Base-by-base conservation (phyloP, 2,329 filamentous ascomycete genomes). In the Talaromyces piceae region DNA sequence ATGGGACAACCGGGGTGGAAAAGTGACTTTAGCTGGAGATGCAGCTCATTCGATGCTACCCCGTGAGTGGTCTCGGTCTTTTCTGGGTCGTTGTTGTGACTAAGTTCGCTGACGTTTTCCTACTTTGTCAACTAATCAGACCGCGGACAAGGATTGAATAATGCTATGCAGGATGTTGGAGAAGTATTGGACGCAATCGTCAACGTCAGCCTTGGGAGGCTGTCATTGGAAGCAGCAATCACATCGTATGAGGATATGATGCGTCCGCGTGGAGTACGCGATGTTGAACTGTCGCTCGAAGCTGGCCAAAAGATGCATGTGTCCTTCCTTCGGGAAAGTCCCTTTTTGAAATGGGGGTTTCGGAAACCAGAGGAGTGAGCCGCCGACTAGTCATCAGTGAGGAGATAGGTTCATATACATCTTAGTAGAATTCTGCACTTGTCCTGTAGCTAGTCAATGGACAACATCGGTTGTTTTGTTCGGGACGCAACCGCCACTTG, bases 31-130 rank as follows among this genome's bases (percentile, higher is more conserved):
- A 18, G 48, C 28, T 8, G 48, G 48, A 50, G 48, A 50, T 39
- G 27, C 48, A 27, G 48, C 48, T 33, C 48, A 50, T n/a, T 50
- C 48, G 13, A 50, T 50, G 48, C 11, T 50, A 9, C 48, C 48
- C 45, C 48, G 48, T 50, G 41, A 50, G 48, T 50, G 1, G 20
- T 6, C 23, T 11, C 8, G 45, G 2, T n/a, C n/a, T 23, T 16
- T 13, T 27, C n/a, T n/a, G n/a, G n/a, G n/a, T n/a, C n/a, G n/a
- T n/a, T n/a, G n/a, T n/a, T n/a, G n/a, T n/a, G n/a, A n/a, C n/a
- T n/a, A n/a, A n/a, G n/a, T n/a, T n/a, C n/a, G n/a, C n/a, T n/a
- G n/a, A n/a, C n/a, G 4, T 18, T 45, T 3, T 26, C 13, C 7
- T 11, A 5, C 3, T 41, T 7, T 13, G 20, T 22, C 26, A 37